Evolutionary conservation across 495 filamentous ascomycete genomes (phyloP).

Genomic region (Aspergillus incahuasiensis): DNA sequence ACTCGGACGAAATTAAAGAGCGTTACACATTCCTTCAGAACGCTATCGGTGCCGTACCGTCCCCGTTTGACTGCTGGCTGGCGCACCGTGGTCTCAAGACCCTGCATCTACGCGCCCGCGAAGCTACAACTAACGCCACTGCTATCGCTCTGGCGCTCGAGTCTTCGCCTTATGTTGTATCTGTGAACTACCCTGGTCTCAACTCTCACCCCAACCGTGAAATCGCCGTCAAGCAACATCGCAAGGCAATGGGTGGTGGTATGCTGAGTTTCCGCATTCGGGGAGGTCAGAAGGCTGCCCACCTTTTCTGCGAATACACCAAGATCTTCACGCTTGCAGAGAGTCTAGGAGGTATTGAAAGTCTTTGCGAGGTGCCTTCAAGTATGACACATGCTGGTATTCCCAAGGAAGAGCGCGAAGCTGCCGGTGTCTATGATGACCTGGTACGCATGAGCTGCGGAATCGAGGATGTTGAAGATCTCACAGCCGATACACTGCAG

Average conservation of each 20-base stretch:
- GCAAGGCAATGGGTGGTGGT: slow-evolving; percentile 90
- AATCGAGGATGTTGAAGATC: slow-evolving; percentile 84
- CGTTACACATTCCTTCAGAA: slow-evolving; percentile 91
- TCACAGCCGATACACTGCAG: slow-evolving; percentile 76
- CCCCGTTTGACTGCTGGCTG: slow-evolving; percentile 96
- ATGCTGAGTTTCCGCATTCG: slow-evolving; percentile 96
- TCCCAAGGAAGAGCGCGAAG: slow-evolving; percentile 81
- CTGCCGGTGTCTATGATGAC: slow-evolving; percentile 92
- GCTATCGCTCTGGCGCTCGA: slow-evolving; percentile 73
- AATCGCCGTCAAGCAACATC: slow-evolving; percentile 86
- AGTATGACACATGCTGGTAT: slow-evolving; percentile 98
- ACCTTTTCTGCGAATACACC: slow-evolving; percentile 86
- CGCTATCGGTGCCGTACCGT: slow-evolving; percentile 91
- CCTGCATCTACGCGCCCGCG: slow-evolving; percentile 83
- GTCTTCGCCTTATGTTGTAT: slow-evolving; percentile 71
- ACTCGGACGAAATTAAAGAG: slow-evolving; percentile 69
- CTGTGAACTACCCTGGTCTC: slow-evolving; percentile 93
- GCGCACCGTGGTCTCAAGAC: slow-evolving; percentile 98
- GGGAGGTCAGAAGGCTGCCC: slow-evolving; percentile 81
- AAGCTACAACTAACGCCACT: slow-evolving; percentile 77
- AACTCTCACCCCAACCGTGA: slow-evolving; percentile 78
- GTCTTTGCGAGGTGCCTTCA: slow-evolving; percentile 82
- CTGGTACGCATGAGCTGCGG: slow-evolving; percentile 92
- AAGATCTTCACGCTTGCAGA: slow-evolving; percentile 92
- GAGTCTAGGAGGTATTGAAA: slow-evolving; percentile 89